Base-by-base conservation (phyloP, 2,329 filamentous ascomycete species). In the Hypoxylon sp. region DNA sequence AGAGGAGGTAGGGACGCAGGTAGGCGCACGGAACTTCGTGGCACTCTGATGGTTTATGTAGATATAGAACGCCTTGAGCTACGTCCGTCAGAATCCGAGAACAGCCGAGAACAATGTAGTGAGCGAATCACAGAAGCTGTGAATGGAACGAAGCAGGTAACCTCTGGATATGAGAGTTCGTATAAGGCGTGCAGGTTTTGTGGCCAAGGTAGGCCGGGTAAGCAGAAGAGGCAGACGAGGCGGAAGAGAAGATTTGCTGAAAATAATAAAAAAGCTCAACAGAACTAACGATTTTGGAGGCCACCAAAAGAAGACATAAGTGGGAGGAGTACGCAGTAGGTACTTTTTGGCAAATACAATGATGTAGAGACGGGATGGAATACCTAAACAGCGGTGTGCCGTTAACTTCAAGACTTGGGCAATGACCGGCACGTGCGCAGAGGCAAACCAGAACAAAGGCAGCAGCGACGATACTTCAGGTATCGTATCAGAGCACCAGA, bases 391-490 rank as follows among this genome's bases (percentile, higher is more conserved):
- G 42, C 48, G 48, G 60, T 52, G 48, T 50, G 45, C 49, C 28
- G 32, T 42, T 24, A 28, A 26, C n/a, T n/a, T n/a, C n/a, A n/a
- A n/a, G n/a, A 33, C 38, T 54, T 50, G 42, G 30, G 51, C n/a
- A 51, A 32, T 54, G n/a, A 48, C 9, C 49, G 48, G 24, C 58
- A 59, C 49, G 53, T 59, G 63, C 58, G 42, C 22, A 44, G 33
- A 40, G 33, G 33, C 24, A 50, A 45, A 50, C 36, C 9, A 53
- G 53, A 48, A 48, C 40, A 58, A 53, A 53, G 54, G 49, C 32
- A 52, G 9, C 18, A 26, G 24, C 33, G 11, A 30, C 20, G 30
- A 12, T 24, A 12, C n/a, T 36, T 18, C 12, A 38, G 33, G 28
- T 24, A 40, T 53, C 12, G 26, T 36, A 46, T 32, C n/a, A 49